These are phyloP conservation scores for Xylaria cubensis DNA, from an alignment of 495 filamentous ascomycete species.

Conservation along the genomic window DNA sequence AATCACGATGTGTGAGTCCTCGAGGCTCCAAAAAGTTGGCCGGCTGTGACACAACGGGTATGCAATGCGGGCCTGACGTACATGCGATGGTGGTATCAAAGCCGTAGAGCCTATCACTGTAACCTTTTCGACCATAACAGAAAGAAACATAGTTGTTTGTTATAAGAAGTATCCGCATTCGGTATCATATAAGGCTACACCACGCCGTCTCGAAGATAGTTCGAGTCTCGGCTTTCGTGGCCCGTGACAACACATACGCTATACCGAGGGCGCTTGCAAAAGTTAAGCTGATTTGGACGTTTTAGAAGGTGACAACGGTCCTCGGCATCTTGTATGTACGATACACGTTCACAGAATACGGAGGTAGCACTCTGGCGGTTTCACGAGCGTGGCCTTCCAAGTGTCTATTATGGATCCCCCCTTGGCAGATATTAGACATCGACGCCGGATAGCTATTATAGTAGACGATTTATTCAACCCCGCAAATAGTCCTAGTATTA, in stretches of 20 bases:
- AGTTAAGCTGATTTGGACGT: not conserved
- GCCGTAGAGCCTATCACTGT: not conserved
- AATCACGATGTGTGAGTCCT: not conserved
- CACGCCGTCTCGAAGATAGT: no score
- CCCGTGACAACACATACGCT: not conserved
- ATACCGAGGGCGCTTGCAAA: not conserved
- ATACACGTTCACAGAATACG: not conserved
- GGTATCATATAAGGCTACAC: not conserved
- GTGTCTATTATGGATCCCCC: not conserved
- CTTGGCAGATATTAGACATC: not conserved
- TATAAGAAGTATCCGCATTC: not conserved
- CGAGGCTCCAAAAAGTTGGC: not conserved
- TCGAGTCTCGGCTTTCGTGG: not conserved
- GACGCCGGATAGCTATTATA: not conserved
- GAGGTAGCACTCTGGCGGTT: not conserved
- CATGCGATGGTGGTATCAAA: not conserved
- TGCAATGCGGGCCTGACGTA: not conserved
- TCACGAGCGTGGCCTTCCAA: not conserved
- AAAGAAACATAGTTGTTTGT: not conserved
- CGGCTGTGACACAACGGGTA: not conserved
- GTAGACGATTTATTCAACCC: not conserved
- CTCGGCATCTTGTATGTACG: not conserved
- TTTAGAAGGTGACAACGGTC: not conserved
- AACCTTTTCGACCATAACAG: not conserved
- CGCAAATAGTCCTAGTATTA: not conserved